phyloP scores from a whole-genome alignment of 352 stramenopile genomes.

The Globisporangium ultimum region DNA sequence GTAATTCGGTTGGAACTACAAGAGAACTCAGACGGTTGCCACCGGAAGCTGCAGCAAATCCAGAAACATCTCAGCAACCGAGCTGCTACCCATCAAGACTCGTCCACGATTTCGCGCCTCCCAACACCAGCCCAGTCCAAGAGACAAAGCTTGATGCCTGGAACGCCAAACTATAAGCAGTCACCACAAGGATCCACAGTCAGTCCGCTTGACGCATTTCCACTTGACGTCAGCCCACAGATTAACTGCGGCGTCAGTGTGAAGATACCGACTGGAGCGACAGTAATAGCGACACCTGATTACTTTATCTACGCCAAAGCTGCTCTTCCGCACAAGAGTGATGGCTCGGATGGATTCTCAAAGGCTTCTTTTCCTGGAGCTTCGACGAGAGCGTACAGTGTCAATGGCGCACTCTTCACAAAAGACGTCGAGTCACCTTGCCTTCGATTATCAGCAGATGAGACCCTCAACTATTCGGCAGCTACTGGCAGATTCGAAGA shows the following conservation, averaged over 20 bases:
- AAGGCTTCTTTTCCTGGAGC: too few relatives aligned
- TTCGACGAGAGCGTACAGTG: neutral
- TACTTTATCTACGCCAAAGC: conserved; percentile 53
- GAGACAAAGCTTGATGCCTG: too few relatives aligned
- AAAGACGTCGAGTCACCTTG: neutral
- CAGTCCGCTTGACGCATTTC: neutral
- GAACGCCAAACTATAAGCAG: neutral
- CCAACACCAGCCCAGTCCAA: too few relatives aligned
- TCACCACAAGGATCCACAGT: neutral
- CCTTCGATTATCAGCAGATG: conserved; percentile 1
- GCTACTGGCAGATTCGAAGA: conserved; percentile 8
- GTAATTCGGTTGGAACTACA: conserved; percentile 40
- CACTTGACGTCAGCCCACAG: neutral
- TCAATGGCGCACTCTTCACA: neutral
- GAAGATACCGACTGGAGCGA: conserved; percentile 12
- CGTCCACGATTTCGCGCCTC: too few relatives aligned
- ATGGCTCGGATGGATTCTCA: neutral
- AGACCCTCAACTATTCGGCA: neutral
- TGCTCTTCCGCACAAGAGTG: conserved; percentile 22
- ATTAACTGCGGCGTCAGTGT: conserved; percentile 1
- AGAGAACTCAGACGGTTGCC: conserved; percentile 22
- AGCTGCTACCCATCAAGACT: neutral
- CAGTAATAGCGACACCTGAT: conserved; percentile 18
- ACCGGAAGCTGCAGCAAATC: conserved; percentile 31
- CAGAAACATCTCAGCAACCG: conserved; percentile 12